Evolutionary conservation across 371 early-diverging fungal genomes (phyloP).

Genomic region (Mucor mucedo): DNA sequence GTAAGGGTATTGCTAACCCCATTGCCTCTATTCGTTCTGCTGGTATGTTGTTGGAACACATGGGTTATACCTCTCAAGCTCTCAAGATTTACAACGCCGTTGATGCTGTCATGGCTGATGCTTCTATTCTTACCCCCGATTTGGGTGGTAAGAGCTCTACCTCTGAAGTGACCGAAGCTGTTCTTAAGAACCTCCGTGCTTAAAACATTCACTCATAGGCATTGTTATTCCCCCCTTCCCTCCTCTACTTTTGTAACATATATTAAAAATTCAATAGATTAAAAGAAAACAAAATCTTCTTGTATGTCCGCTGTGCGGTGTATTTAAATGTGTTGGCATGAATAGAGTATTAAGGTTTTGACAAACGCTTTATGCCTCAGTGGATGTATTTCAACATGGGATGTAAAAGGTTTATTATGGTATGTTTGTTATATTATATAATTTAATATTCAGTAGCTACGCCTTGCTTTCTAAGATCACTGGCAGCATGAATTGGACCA

Average conservation of each 20-base stretch:
- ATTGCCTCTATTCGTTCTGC: constrained; percentile 93
- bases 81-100: constrained; percentile 84
- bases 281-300: not conserved
- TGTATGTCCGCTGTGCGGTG: no score
- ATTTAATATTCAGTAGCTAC: constrained; percentile 43
- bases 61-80: constrained; percentile 78
- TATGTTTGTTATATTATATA: no score
- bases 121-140: constrained; percentile 80
- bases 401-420: no score
- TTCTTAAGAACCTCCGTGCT: constrained; percentile 65
- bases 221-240: not conserved
- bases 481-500: constrained; percentile 44
- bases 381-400: no score
- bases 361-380: no score
- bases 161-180: constrained; percentile 80
- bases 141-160: constrained; percentile 91
- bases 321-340: no score
- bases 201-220: constrained; percentile 7
- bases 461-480: constrained; percentile 54
- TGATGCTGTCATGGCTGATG: constrained; percentile 76
- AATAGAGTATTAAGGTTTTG: no score
- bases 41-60: constrained; percentile 85
- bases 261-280: not conserved
- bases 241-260: constrained; percentile 3
- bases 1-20: constrained; percentile 94